Evolutionary conservation across 2,329 filamentous ascomycete species (phyloP), one percentile per base, ranked within the genome.

Genomic region (Alternaria gansuensis): DNA sequence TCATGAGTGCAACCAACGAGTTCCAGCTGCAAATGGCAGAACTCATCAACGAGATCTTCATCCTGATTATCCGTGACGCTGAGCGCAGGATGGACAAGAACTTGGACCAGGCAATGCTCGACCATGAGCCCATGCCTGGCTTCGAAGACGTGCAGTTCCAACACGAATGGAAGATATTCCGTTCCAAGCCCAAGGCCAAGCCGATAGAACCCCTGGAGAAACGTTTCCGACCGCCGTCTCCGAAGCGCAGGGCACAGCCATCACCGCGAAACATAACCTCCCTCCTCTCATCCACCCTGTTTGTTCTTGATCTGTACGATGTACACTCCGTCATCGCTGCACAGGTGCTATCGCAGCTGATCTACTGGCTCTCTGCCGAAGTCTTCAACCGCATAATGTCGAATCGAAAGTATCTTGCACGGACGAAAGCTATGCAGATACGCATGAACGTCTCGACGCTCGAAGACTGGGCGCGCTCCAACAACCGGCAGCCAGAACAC

Each of bases 391-490:
- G 94, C 58, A 91, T 99, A 77, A 97, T 99, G 91, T 94, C 91
- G 29, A 97, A 96, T 72, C 88, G 92, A 65, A 93, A 94, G 75
- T 99, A 97, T 72, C 84, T 99, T 9, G 94, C 95, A 5, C 87
- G 95, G 52, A 99, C 95, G 17, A 99, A 99, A 78, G 95, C 95
- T 3, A 99, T 99, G 95, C 95, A 99, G 77, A 98, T 99, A 69
- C 91, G 95, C 66, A 98, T 99, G 93, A 99, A 99, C 75, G 88
- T 99, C 6, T 98, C 95, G 0, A 90, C 89, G 7, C 82, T 99
- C 21, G 95, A 99, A 77, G 95, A 99, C 73, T 99, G 95, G 95
- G 94, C 95, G 1, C 86, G 94, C 29, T 85, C 87, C 14, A 99
- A 99, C 78, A 98, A 97, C 75, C 87, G 95, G 28, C 90, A 96